Base-by-base conservation (phyloP, 345 rosid species). In the Eutrema japonicum region DNA sequence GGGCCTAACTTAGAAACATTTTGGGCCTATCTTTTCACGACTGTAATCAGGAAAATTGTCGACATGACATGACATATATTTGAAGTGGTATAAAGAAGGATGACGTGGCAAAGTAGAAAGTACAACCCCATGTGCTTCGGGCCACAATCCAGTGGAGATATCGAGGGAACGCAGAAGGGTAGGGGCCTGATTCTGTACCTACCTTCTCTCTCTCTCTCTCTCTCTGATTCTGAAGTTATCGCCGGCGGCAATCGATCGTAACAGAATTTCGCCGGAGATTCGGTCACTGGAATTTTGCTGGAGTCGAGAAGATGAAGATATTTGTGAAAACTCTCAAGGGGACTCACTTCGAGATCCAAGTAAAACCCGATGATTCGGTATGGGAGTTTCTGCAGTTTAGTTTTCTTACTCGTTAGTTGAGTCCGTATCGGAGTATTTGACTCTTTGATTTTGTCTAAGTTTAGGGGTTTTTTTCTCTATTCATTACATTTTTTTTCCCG, bases 321-420 rank as follows among this genome's bases (percentile, higher is more conserved):
- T 77, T 59, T 57, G 80, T 82, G 29, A 84, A 82, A 68, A 80
- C 85, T 72, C 76, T 84, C 59, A 84, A 82, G 74, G 87, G 87
- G 32, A 82, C 73, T 55, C 80, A 80, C 73, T 84, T 82, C 73
- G 85, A 84, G 70, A 82, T 84, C 82, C 65, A 84, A 75, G 85
- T 82, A 0, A 77, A 84, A 75, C 87, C 81, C 7, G 82, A 79
- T 40, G 87, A 84, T 64, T 71, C 80, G 87, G 87, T 84, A 72
- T 18, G 49, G 1, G 13, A 12, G 35, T 43, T 35, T 63, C 60
- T 35, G 7, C 38, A 4, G 22, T 3, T 26, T 41, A 6, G 63
- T 46, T 59, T 33, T 12, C 29, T 61, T 64, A 36, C 6, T 74
- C 13, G 35, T 60, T 33, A 4, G 0, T 66, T 16, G 41, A 46